These are phyloP conservation scores for Leonotis leonurus DNA, from an alignment of 257 asterid species.

Conservation along the genomic window DNA sequence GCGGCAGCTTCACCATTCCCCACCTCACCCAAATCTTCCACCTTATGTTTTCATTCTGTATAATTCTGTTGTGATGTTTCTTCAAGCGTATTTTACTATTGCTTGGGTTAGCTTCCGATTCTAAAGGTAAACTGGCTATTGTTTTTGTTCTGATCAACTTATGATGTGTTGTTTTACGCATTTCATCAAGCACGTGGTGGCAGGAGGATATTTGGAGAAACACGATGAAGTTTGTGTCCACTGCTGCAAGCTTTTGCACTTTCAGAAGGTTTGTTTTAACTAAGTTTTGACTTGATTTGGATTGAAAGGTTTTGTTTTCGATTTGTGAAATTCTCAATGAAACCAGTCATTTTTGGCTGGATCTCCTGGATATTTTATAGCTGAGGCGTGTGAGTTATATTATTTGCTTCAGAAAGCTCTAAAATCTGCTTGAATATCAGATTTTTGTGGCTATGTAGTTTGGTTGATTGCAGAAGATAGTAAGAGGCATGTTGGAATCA, in stretches of 20 bases:
- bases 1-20: constrained; percentile 27
- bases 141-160: too few relatives aligned
- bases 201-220: constrained; percentile 10
- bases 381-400: background rate
- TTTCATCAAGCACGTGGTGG: background rate
- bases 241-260: background rate
- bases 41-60: too few relatives aligned
- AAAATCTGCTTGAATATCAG: constrained; percentile 12
- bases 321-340: background rate
- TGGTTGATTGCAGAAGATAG: constrained; percentile 56
- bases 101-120: constrained; percentile 19
- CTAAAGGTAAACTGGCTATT: constrained; percentile 14
- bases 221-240: background rate
- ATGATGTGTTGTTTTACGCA: background rate
- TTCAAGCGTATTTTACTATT: too few relatives aligned
- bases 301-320: too few relatives aligned
- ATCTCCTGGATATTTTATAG: background rate
- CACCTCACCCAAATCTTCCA: constrained; percentile 2
- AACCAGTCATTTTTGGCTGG: background rate
- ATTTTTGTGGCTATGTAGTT: constrained; percentile 10
- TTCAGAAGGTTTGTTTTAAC: background rate
- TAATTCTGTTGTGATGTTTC: too few relatives aligned
- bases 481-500: constrained; percentile 69
- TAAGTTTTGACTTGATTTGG: background rate
- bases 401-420: background rate